Base-by-base conservation (phyloP, 306 rosid species). In the Luffa acutangula region DNA sequence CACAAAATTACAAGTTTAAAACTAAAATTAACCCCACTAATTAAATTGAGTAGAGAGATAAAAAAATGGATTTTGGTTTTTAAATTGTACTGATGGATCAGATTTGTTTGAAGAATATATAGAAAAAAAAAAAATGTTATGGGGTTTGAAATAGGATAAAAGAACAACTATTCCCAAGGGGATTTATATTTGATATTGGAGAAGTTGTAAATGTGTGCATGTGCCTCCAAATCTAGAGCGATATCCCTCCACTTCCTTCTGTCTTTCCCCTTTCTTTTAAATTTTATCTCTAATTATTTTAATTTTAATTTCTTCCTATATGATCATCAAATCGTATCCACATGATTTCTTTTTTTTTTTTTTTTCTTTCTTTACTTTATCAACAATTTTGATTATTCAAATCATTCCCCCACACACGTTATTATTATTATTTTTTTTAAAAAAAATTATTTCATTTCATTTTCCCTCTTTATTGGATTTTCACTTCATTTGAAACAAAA, bases 211-310 rank as follows among this genome's bases (percentile, higher is more conserved):
- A 49, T 74, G 65, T 76, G 37, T 9, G 76, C 53, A 70, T 70
- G 76, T 70, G 76, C 9, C 56, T 70, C 37, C 65, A 76, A 53
- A 76, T 76, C 65, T 58, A 36, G 36, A 53, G 60, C 49, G 11
- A 56, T 76, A 54, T 76, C 79, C 65, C n/a, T 76, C 79, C 79
- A 53, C 79, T 76, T 76, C 51, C 17, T 25, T 76, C 13, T 76
- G 79, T 76, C 79, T 56, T 39, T 54, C 33, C 10, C n/a, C 15
- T 75, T 73, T 6, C 18, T 14, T 53, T 34, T 17, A 3, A 25
- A 25, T 25, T 25, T 25, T 25, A 25, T 25, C 17, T 12, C 21
- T 74, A 17, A 31, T 62, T 62, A 62, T 62, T 33, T 13, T 15
- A 52, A 76, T 75, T 37, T 34, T 45, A 21, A 10, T 70, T 42